phyloP scores from a whole-genome alignment of 2,329 filamentous ascomycete genomes.

The Fusarium concolor region DNA sequence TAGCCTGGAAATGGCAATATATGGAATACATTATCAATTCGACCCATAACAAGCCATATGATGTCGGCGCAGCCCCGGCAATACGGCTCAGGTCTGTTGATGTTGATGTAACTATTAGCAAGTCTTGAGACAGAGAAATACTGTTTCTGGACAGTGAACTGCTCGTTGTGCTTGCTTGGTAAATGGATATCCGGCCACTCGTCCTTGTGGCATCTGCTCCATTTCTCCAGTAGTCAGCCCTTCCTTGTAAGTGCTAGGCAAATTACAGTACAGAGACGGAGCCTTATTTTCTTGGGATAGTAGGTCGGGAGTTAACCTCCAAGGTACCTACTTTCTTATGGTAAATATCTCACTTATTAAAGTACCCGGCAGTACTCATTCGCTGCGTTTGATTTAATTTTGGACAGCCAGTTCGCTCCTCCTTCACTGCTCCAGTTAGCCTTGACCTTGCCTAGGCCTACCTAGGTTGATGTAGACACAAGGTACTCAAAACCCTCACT shows the following conservation, averaged over 20 bases:
- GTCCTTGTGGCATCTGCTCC: slow-evolving; percentile 11
- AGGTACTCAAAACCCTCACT: slow-evolving; percentile 43
- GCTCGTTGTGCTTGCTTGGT: background rate
- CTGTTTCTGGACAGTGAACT: background rate
- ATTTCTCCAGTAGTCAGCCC: slow-evolving; percentile 29
- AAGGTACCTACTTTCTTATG: slow-evolving; percentile 13
- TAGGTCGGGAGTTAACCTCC: slow-evolving; percentile 12
- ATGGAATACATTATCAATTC: slow-evolving; percentile 26
- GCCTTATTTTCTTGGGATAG: background rate
- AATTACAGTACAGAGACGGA: slow-evolving; percentile 16
- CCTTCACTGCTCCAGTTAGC: slow-evolving; percentile 28
- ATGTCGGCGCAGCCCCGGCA: slow-evolving; percentile 17
- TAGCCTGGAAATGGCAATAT: slow-evolving; percentile 19
- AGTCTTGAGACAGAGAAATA: background rate
- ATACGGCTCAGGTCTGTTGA: slow-evolving; percentile 14
- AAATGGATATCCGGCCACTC: slow-evolving; percentile 4
- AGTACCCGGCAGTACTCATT: slow-evolving; percentile 24
- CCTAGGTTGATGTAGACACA: background rate
- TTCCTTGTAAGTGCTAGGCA: slow-evolving; percentile 22
- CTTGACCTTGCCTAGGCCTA: slow-evolving; percentile 4
- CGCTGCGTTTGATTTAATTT: slow-evolving; percentile 9
- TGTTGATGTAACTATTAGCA: background rate
- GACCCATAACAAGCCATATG: slow-evolving; percentile 19
- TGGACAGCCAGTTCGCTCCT: background rate
- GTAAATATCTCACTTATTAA: background rate